Evolutionary conservation across 306 rosid genomes (phyloP).

Genomic region (Pyrus communis): DNA sequence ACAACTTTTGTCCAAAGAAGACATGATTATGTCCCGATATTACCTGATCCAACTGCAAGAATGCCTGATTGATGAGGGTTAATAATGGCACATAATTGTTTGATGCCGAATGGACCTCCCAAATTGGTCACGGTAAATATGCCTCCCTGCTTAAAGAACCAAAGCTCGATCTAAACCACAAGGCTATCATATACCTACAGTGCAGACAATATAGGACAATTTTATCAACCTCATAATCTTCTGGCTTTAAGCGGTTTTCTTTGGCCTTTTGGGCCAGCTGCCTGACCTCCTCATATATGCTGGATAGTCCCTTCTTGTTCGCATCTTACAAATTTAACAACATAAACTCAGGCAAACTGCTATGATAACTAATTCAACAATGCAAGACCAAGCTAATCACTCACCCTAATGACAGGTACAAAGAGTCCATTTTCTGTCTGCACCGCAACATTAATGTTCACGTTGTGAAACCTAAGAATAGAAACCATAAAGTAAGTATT

Average conservation of each 20-base stretch:
- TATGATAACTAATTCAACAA: constrained; percentile 5
- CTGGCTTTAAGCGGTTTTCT: constrained; percentile 90
- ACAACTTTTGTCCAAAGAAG: background rate
- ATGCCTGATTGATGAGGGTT: constrained; percentile 98
- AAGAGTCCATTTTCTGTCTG: constrained; percentile 95
- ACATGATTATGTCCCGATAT: constrained; percentile 1
- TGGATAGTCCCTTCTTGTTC: constrained; percentile 91
- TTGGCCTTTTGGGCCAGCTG: constrained; percentile 84
- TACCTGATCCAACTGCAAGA: constrained; percentile 98
- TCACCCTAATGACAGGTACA: constrained; percentile 87
- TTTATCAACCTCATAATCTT: constrained; percentile 72
- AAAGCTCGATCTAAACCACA: constrained; percentile 3
- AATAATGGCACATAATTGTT: constrained; percentile 94
- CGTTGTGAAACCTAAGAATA: constrained; percentile 64
- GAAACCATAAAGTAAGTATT: constrained; percentile 13
- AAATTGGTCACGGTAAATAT: constrained; percentile 91
- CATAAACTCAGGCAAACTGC: background rate
- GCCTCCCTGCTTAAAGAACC: constrained; percentile 72
- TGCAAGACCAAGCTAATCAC: constrained; percentile 15
- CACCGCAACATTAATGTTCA: constrained; percentile 94
- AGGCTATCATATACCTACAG: constrained; percentile 3
- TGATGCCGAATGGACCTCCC: constrained; percentile 97
- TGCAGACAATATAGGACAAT: background rate
- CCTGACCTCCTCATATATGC: constrained; percentile 77
- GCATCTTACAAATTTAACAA: constrained; percentile 67